phyloP scores from a whole-genome alignment of 495 filamentous ascomycete genomes.

The Penicillium coffeae region DNA sequence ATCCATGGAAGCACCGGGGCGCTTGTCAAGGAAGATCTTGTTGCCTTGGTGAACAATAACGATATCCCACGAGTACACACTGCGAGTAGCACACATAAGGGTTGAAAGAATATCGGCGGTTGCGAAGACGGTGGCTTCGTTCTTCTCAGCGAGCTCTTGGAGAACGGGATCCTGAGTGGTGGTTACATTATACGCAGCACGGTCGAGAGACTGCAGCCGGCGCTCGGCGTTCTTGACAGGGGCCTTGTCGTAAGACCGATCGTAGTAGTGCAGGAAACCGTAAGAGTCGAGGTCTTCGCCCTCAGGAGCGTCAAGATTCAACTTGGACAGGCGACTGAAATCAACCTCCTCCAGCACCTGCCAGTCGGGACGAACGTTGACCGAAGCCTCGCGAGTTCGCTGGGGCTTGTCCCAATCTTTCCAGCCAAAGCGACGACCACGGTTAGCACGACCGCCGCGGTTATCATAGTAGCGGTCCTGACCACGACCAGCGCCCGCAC shows the following conservation, averaged over 20 bases:
- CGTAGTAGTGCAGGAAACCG: conserved; percentile 97
- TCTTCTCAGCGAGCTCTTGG: conserved; percentile 93
- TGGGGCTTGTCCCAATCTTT: conserved; percentile 98
- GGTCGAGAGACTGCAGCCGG: conserved; percentile 81
- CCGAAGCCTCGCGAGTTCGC: conserved; percentile 89
- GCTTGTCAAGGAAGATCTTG: conserved; percentile 98
- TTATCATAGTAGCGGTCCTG: conserved; percentile 61
- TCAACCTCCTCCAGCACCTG: conserved; percentile 96
- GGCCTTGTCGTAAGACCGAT: conserved; percentile 87
- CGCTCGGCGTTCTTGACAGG: conserved; percentile 83
- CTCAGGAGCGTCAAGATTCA: conserved; percentile 90
- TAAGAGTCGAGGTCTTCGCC: conserved; percentile 94
- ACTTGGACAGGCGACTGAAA: conserved; percentile 88
- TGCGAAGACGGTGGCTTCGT: conserved; percentile 95
- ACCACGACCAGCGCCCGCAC: conserved; percentile 63
- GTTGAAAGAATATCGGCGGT: conserved; percentile 96
- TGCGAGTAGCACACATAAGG: conserved; percentile 96
- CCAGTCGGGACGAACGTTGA: conserved; percentile 94
- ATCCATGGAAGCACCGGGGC: conserved; percentile 87
- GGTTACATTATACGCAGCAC: conserved; percentile 95
- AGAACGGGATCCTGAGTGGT: conserved; percentile 94
- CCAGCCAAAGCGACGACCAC: conserved; percentile 81
- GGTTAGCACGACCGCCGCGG: conserved; percentile 45
- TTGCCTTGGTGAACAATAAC: conserved; percentile 84
- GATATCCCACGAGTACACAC: conserved; percentile 96